Percentiles rank a stretch among this genome's conserved stretches.
Conservation (phyloP, 2,329 filamentous ascomycete species). For the Cladosporium colombiae region DNA sequence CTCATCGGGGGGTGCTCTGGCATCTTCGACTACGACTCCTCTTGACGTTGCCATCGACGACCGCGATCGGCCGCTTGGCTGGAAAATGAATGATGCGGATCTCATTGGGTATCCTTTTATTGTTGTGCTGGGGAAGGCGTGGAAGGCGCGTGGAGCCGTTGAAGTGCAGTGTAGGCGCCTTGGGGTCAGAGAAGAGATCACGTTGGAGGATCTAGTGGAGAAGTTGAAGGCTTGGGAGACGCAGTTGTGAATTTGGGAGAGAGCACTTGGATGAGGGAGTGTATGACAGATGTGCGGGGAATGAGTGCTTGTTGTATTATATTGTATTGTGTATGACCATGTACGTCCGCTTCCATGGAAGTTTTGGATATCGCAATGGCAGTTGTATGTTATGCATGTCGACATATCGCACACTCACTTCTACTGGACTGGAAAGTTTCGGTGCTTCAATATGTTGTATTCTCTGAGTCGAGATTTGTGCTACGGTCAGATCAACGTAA, state of each 20-base stretch:
- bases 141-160: constrained; percentile 57
- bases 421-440: no score
- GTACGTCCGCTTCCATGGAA: not conserved
- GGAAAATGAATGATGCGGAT: constrained; percentile 91
- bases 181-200: constrained; percentile 58
- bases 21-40: not conserved
- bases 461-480: not conserved
- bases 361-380: not conserved
- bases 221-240: not conserved
- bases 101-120: constrained; percentile 84
- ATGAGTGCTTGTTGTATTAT: not conserved
- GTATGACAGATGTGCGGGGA: not conserved
- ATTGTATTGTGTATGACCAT: not conserved
- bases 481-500: not conserved
- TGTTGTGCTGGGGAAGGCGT: constrained; percentile 73
- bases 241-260: not conserved
- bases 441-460: no score
- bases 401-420: no score
- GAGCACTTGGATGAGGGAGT: not conserved
- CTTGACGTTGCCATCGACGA: constrained; percentile 74
- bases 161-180: constrained; percentile 79
- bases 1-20: not conserved
- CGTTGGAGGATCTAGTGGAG: constrained; percentile 16
- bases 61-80: constrained; percentile 63
- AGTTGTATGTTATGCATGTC: not conserved